phyloP scores from a whole-genome alignment of 306 rosid species.

The Vigna reflexopilosa region DNA sequence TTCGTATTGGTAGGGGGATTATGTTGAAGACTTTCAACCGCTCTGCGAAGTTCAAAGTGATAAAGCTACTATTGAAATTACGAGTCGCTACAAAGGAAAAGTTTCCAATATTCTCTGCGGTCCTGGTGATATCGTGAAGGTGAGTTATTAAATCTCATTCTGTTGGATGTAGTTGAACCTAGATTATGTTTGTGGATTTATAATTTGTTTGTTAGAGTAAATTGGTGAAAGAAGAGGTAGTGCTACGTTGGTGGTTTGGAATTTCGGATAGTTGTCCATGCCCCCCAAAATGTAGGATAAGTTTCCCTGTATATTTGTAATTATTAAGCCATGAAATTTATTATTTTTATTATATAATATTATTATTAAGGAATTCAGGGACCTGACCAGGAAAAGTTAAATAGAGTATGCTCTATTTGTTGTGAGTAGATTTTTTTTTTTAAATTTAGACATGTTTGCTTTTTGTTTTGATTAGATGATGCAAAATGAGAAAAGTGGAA shows the following conservation, averaged over 20 bases:
- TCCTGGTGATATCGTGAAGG: conserved; percentile 97
- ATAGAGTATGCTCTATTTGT: no score
- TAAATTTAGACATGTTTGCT: conserved; percentile 12
- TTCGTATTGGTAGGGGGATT: conserved; percentile 75
- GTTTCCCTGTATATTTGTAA: neutral
- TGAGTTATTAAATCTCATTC: conserved; percentile 35
- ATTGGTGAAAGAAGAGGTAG: neutral
- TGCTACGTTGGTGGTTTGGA: neutral
- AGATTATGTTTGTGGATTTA: neutral
- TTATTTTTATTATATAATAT: neutral
- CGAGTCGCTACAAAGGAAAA: conserved; percentile 92
- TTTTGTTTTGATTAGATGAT: no score
- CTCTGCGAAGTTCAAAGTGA: conserved; percentile 99
- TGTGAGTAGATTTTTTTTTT: neutral
- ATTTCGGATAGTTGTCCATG: neutral
- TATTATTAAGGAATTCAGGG: conserved; percentile 11
- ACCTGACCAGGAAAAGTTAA: neutral
- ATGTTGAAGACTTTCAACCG: conserved; percentile 86
- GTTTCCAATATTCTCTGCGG: conserved; percentile 59
- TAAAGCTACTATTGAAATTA: conserved; percentile 97
- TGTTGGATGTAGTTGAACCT: conserved; percentile 24
- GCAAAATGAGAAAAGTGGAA: no score
- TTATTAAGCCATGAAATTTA: neutral
- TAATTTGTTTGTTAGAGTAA: conserved; percentile 20
- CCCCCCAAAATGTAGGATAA: neutral